Conservation (phyloP, 371 early-diverging fungal genomes). For the Circinella minor region DNA sequence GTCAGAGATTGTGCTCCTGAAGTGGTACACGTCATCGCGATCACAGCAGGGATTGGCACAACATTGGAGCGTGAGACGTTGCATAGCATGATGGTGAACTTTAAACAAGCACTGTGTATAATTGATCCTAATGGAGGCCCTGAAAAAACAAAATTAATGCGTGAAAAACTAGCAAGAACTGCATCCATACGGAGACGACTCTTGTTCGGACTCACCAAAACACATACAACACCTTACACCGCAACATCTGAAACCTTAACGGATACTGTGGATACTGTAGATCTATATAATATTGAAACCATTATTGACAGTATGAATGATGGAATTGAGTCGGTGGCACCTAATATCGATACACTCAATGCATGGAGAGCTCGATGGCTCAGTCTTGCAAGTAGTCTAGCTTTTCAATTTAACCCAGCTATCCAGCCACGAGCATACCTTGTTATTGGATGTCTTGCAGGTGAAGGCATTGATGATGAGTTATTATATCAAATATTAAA, state of each 20-base stretch:
- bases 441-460: conserved; percentile 82
- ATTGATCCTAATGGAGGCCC: conserved; percentile 57
- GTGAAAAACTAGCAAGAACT: conserved; percentile 60
- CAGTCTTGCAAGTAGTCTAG: conserved; percentile 83
- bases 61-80: conserved; percentile 81
- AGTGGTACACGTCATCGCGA: conserved; percentile 76
- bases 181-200: conserved; percentile 75
- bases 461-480: conserved; percentile 84
- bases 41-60: conserved; percentile 81
- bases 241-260: conserved; percentile 61
- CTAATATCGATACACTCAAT: conserved; percentile 70
- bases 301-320: conserved; percentile 78
- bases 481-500: conserved; percentile 87
- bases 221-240: conserved; percentile 68
- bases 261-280: conserved; percentile 69
- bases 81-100: conserved; percentile 88
- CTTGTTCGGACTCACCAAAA: conserved; percentile 76
- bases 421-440: conserved; percentile 93
- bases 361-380: conserved; percentile 90
- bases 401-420: conserved; percentile 91
- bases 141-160: conserved; percentile 56
- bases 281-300: conserved; percentile 62
- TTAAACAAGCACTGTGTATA: conserved; percentile 84
- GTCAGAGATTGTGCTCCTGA: conserved; percentile 79
- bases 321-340: conserved; percentile 75